These are phyloP conservation scores for Marchantia paleacea DNA, from an alignment of 225 moss, liverwort and hornwort species.

Conservation along the genomic window DNA sequence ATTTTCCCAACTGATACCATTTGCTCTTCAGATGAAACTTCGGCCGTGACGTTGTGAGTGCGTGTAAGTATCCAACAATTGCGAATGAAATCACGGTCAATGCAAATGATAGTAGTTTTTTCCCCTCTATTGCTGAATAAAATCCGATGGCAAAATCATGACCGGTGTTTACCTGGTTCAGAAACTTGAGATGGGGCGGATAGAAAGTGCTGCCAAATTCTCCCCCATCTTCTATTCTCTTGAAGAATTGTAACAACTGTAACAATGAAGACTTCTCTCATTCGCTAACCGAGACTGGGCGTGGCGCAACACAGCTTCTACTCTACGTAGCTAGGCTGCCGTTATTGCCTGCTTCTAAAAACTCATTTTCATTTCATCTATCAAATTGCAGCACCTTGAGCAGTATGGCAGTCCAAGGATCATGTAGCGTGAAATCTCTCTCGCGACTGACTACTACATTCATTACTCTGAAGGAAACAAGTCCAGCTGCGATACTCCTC, in stretches of 20 bases:
- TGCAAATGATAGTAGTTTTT: no score
- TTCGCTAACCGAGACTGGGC: not conserved
- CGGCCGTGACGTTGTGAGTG: no score
- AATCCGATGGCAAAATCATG: constrained; percentile 29
- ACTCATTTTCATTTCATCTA: constrained; percentile 12
- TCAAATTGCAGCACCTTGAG: constrained; percentile 2
- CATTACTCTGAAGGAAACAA: not conserved
- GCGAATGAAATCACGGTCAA: no score
- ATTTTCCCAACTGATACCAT: no score
- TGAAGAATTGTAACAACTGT: not conserved
- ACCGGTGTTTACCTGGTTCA: constrained; percentile 11
- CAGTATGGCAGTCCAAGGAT: not conserved
- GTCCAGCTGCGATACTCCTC: not conserved
- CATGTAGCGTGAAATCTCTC: not conserved
- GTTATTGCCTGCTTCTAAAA: constrained; percentile 24
- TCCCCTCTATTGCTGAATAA: not conserved
- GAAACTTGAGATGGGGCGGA: constrained; percentile 9
- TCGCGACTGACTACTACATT: not conserved
- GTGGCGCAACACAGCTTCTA: constrained; percentile 22
- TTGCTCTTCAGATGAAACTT: no score
- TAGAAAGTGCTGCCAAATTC: not conserved
- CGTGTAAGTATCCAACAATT: no score
- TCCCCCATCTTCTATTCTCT: not conserved
- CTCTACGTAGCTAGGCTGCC: constrained; percentile 20
- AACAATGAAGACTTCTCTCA: not conserved